These are phyloP conservation scores for Micractinium sp. DNA, from an alignment of 139 green algal genomes.

Conservation along the genomic window DNA sequence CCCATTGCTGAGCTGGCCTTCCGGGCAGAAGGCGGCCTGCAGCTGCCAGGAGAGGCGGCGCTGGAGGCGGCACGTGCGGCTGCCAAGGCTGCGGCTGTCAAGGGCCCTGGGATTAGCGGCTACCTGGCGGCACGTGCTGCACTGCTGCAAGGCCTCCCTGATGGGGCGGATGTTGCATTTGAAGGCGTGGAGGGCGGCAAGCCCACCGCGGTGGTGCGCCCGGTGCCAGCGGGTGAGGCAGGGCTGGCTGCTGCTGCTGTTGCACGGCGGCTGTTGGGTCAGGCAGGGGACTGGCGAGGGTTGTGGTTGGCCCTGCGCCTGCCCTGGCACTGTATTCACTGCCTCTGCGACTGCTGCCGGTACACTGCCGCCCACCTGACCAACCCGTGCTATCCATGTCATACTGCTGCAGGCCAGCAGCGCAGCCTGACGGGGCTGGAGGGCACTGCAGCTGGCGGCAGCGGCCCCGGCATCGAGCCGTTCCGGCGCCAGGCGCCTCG, in stretches of 20 bases:
- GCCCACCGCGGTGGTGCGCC: slow-evolving; percentile 54
- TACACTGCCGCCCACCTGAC: neutral
- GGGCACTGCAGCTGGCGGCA: slow-evolving; percentile 50
- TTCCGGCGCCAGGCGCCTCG: slow-evolving; percentile 53
- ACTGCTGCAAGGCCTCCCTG: slow-evolving; percentile 17
- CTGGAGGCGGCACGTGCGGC: neutral
- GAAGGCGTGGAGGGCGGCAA: slow-evolving; percentile 63
- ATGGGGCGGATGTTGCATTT: slow-evolving; percentile 42
- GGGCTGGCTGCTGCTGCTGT: neutral
- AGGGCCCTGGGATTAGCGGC: neutral
- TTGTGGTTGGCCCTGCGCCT: neutral
- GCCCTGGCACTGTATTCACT: neutral
- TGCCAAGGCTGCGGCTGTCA: neutral
- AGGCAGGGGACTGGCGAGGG: neutral
- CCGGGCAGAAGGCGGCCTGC: slow-evolving; percentile 67
- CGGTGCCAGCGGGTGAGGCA: neutral
- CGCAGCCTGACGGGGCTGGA: slow-evolving; percentile 40
- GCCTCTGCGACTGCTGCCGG: neutral
- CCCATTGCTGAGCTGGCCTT: slow-evolving; percentile 55
- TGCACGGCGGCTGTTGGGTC: too few species aligned
- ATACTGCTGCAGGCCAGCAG: slow-evolving; percentile 2
- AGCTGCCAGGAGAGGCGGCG: slow-evolving; percentile 5
- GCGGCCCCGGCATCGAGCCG: slow-evolving; percentile 75
- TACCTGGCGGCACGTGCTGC: slow-evolving; percentile 27
- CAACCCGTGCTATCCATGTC: too few species aligned